phyloP scores from a whole-genome alignment of 2,329 filamentous ascomycete genomes.

The Neofusicoccum kwambonambiense region DNA sequence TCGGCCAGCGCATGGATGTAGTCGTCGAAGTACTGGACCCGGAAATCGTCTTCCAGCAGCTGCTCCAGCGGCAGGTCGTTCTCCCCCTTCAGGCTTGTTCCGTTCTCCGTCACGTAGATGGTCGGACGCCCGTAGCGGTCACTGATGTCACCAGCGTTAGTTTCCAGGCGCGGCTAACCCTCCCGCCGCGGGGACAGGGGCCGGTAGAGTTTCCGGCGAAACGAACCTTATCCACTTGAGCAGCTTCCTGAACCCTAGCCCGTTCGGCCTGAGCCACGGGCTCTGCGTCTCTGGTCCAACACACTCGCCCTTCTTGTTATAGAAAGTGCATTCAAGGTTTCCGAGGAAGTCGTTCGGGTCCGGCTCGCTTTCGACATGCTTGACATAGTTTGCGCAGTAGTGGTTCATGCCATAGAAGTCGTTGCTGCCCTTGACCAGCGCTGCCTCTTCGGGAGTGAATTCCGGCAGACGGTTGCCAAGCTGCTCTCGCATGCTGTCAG shows the following conservation, averaged over 20 bases:
- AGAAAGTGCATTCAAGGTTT: slow-evolving; percentile 70
- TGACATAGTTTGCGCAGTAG: slow-evolving; percentile 87
- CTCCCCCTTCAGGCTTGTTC: slow-evolving; percentile 79
- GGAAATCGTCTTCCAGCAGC: slow-evolving; percentile 79
- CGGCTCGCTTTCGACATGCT: slow-evolving; percentile 63
- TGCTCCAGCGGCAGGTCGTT: slow-evolving; percentile 69
- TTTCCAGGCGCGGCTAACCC: slow-evolving; percentile 41
- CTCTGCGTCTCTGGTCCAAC: slow-evolving; percentile 83
- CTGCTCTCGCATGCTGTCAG: slow-evolving; percentile 78
- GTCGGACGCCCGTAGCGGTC: slow-evolving; percentile 72
- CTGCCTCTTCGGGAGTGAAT: slow-evolving; percentile 70
- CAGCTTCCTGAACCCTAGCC: slow-evolving; percentile 73
- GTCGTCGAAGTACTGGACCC: slow-evolving; percentile 72
- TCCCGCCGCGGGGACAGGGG: slow-evolving; percentile 51
- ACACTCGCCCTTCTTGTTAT: slow-evolving; percentile 68
- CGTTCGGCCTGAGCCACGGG: slow-evolving; percentile 74
- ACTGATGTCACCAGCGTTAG: slow-evolving; percentile 29
- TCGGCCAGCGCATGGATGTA: slow-evolving; percentile 77
- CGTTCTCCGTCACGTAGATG: slow-evolving; percentile 89
- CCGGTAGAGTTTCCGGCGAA: neutral
- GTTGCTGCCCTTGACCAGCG: slow-evolving; percentile 79
- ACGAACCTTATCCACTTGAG: slow-evolving; percentile 36
- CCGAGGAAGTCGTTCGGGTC: slow-evolving; percentile 68
- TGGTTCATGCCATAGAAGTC: slow-evolving; percentile 96
- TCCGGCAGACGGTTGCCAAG: slow-evolving; percentile 73